Base-by-base conservation (phyloP, 805 yeast species). In the Cyberlindnera maritima region DNA sequence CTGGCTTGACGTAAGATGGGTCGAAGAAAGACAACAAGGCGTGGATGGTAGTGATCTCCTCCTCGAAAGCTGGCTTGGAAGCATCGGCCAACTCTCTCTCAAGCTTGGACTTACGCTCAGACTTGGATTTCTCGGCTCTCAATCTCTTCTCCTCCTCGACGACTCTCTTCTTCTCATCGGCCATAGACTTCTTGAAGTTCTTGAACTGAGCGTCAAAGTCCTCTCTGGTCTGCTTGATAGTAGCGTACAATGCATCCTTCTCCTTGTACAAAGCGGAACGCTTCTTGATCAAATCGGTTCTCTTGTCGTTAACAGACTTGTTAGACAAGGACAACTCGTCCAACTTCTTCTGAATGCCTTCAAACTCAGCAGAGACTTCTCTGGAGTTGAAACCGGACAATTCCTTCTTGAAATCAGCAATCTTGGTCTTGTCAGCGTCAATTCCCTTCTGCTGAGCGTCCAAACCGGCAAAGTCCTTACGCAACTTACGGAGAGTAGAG, bases 11-110 rank as follows among this genome's bases (percentile, higher is more conserved):
- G 68, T 79, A 82, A 39, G 83, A 63, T 56, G 95, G 94, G 63
- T 90, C 96, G 58, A 94, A 88, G 68, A 79, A 79, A 32, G 70
- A 62, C 64, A 91, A 75, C 63, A 90, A 75, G 46, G 77, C 71
- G 67, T 90, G 88, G 60, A 94, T 86, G 53, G 84, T 73, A 55
- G 76, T 75, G 59, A 92, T 84, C 70, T 94, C 96, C 38, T 70
- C 70, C 49, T 84, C 80, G 70, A 85, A 91, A 23, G 97, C 98
- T 25, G 98, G 96, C 57, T 69, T 67, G 23, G 86, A 80, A 39
- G 90, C 90, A 53, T 81, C 86, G 43, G 81, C 77, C 72, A 87
- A 79, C 61, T 80, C 80, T 61, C 79, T 74, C 58, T 88, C 88
- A 47, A 84, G 85, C 59, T 75, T 81, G 68, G 75, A 76, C 64